Percentiles rank a stretch among this genome's conserved stretches.
phyloP scores from a whole-genome alignment of 2,329 filamentous ascomycete genomes.

The Thelonectria blattea region DNA sequence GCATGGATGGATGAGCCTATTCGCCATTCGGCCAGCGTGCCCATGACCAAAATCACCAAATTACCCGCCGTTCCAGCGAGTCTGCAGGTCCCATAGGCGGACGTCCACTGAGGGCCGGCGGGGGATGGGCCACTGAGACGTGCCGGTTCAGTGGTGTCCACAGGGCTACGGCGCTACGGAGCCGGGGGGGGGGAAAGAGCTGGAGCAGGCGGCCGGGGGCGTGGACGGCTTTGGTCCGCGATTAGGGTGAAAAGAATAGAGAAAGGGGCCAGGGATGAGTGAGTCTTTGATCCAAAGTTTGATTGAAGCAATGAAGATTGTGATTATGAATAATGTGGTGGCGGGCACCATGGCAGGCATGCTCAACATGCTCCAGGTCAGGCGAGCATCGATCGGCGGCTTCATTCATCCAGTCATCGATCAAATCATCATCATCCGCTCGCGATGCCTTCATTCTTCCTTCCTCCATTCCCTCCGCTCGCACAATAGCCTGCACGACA shows the following conservation, averaged over 20 bases:
- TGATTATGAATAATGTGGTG: too few species aligned
- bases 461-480: too few species aligned
- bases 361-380: neutral
- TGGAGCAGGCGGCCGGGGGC: neutral
- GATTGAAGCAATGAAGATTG: too few species aligned
- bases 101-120: slow-evolving; percentile 8
- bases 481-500: too few species aligned
- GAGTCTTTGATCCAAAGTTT: too few species aligned
- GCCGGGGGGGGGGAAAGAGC: too few species aligned
- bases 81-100: slow-evolving; percentile 1
- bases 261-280: neutral
- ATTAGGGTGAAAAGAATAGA: neutral
- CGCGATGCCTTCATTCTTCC: too few species aligned
- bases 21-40: slow-evolving; percentile 20
- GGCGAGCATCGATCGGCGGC: neutral
- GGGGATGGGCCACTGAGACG: slow-evolving; percentile 14
- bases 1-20: slow-evolving; percentile 17
- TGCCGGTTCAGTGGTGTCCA: slow-evolving; percentile 16
- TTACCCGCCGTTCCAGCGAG: slow-evolving; percentile 25
- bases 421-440: too few species aligned
- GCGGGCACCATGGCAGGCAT: neutral
- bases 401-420: neutral
- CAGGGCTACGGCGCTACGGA: slow-evolving; percentile 13
- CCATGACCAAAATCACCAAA: slow-evolving; percentile 8
- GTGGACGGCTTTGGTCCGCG: neutral